Evolutionary conservation across 2,329 filamentous ascomycete genomes (phyloP).

Genomic region (Reticulascus tulasneorum): DNA sequence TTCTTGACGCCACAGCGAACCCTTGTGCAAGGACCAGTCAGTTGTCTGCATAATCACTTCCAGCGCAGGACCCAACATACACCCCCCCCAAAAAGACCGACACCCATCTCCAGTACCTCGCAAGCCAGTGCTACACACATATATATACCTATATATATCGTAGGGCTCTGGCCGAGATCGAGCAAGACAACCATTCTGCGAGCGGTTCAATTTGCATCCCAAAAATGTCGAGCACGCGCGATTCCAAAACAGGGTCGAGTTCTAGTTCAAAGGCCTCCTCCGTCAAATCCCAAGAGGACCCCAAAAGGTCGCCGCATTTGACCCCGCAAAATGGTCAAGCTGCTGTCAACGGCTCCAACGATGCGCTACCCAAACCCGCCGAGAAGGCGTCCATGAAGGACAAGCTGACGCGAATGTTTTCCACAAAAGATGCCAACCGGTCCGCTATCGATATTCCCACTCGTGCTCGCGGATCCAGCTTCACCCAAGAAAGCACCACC

Average conservation of each 20-base stretch:
- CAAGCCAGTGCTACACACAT: too few species aligned
- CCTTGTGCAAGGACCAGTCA: slow-evolving; percentile 5
- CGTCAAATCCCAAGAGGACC: slow-evolving; percentile 42
- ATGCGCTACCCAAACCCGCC: slow-evolving; percentile 27
- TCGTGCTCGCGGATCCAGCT: slow-evolving; percentile 30
- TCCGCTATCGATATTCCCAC: slow-evolving; percentile 28
- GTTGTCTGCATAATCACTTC: slow-evolving; percentile 9
- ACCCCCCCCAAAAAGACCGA: too few species aligned
- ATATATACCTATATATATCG: too few species aligned
- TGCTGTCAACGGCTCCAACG: slow-evolving; percentile 20
- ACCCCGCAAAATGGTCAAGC: slow-evolving; percentile 33
- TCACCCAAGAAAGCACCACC: slow-evolving; percentile 29
- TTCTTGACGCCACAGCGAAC: slow-evolving; percentile 16
- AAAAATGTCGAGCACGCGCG: too few species aligned
- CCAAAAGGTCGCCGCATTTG: slow-evolving; percentile 33
- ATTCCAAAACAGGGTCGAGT: slow-evolving; percentile 29
- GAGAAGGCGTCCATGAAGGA: slow-evolving; percentile 62
- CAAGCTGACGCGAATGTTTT: slow-evolving; percentile 63
- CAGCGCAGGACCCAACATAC: too few species aligned
- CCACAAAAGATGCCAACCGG: slow-evolving; percentile 46
- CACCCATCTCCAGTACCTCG: too few species aligned
- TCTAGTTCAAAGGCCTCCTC: slow-evolving; percentile 47
- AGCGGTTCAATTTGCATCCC: too few species aligned
- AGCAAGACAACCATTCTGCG: too few species aligned
- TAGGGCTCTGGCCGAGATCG: too few species aligned